Evolutionary conservation across 2,329 filamentous ascomycete species (phyloP), one percentile per base, ranked within the genome.

Genomic region (Myrmaecium sp.): DNA sequence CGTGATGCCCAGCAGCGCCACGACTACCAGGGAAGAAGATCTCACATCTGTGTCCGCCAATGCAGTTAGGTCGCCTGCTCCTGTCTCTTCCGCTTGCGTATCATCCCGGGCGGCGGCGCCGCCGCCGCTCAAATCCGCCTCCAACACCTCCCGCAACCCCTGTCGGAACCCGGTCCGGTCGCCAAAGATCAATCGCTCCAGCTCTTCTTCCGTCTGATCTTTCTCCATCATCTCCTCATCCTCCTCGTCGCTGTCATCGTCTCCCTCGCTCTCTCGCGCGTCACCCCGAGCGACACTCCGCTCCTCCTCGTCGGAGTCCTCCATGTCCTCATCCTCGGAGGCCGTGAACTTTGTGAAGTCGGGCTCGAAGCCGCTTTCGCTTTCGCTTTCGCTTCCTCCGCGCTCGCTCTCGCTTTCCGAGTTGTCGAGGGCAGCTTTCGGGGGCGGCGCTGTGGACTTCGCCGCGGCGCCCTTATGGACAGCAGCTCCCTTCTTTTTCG

Each of bases 181-280:
- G 29, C 89, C 89, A 34, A 98, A 79, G 3, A 98, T 78, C 34
- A 94, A 59, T 36, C 74, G 70, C 57, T 94, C 86, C 16, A 94
- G 69, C 47, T 86, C 81, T 43, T 77, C 71, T 49, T 94, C 84
- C 27, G 78, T 73, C 9, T 71, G 73, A 46, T 92, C 82, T 47
- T 86, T 89, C 26, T 78, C 74, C 29, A 58, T 36, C 27, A 57
- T 33, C 6, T 33, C 33, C 18, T 33, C 26, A 11, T 36, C 34
- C 17, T 27, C 32, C 22, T 32, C 33, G 9, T 29, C 27, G 6
- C 10, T 4, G 3, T 2, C 21, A 23, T 17, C n/a, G 8, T 25
- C 20, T 21, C 16, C 22, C 10, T 23, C 13, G 7, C 12, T 12
- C 22, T n/a, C 10, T 20, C 11, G 18, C 18, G 18, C 18, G 18